Base-by-base conservation (phyloP, 805 yeast species). In the Maudiozyma serrabonitensis region DNA sequence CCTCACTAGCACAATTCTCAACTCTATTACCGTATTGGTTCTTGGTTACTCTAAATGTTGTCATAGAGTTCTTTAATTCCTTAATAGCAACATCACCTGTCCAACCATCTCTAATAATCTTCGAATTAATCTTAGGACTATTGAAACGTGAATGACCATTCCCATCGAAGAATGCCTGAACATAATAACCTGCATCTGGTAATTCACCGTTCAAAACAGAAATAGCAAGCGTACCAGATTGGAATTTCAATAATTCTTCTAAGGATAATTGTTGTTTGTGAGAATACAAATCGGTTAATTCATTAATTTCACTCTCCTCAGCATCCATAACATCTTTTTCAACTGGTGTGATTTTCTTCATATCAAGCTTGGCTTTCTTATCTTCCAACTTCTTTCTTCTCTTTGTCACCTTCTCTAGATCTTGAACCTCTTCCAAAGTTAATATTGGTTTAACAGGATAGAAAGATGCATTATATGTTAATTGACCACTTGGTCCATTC, bases 381-480 rank as follows among this genome's bases (percentile, higher is more conserved):
- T 67, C 63, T 35, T 69, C 69, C 8, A 66, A 68, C 39, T 63
- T 69, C 32, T 63, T 64, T 48, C 61, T 68, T 61, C 69, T 67
- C 47, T 64, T 71, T 46, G 65, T 63, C 28, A 68, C 69, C 47
- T 72, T 69, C 52, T 73, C 74, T 47, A 75, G 79, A 57, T 81
- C 89, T 50, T 71, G 73, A 41, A 79, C 71, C 55, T 88, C 96
- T 48, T 80, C 83, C 41, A 88, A 81, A 37, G 87, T 78, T 70
- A 81, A 73, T n/a, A 90, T 84, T 7, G 90, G 87, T 47, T 84
- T 66, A 12, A 83, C 69, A 32, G 99, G 99, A 69, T 80, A 90
- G 73, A 91, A 93, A 1, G 95, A 78, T 49, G 86, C 70, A 4
- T 80, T 74, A 66, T 87, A 93, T 4, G 79, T 75, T 34, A 93